Percentiles rank a stretch among this genome's conserved stretches.
phyloP scores from a whole-genome alignment of 495 filamentous ascomycete species.

The Immersiella caudata region DNA sequence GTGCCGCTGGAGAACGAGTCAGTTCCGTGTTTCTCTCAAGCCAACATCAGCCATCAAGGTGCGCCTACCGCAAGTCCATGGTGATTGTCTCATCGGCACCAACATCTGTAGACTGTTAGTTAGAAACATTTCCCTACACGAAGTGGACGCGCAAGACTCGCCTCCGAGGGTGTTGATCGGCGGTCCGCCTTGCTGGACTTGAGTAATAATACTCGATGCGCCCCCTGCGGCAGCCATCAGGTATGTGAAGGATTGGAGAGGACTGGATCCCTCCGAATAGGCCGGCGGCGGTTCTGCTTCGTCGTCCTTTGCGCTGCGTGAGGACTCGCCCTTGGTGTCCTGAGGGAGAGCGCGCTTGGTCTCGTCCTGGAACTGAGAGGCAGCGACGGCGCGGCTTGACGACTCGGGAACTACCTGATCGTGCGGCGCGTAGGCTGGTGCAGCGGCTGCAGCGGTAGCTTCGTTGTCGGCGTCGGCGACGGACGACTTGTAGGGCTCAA shows the following conservation, averaged over 20 bases:
- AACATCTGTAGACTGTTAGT: conserved; percentile 59
- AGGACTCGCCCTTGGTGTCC: conserved; percentile 75
- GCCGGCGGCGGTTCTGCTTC: conserved; percentile 92
- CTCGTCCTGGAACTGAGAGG: conserved; percentile 55
- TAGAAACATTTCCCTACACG: conserved; percentile 11
- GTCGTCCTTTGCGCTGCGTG: conserved; percentile 63
- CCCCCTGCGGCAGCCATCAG: conserved; percentile 97
- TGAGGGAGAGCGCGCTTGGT: conserved; percentile 80
- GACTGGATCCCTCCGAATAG: conserved; percentile 91
- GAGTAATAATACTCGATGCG: conserved; percentile 97
- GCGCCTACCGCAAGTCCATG: conserved; percentile 82
- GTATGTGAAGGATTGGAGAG: conserved; percentile 91
- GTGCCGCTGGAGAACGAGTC: conserved; percentile 66
- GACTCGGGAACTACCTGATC: conserved; percentile 47
- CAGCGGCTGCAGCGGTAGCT: conserved; percentile 50
- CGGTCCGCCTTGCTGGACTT: conserved; percentile 91
- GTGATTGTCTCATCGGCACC: conserved; percentile 93
- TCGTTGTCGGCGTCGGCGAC: conserved; percentile 25
- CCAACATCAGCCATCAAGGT: background rate
- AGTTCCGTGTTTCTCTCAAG: conserved; percentile 23
- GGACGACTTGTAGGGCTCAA: conserved; percentile 47
- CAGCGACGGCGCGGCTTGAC: conserved; percentile 34
- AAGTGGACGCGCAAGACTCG: conserved; percentile 44
- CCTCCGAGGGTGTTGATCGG: conserved; percentile 87
- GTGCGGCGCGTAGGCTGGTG: conserved; percentile 61